A percentile compares a stretch with the other conserved stretches of the same genome.
Evolutionary conservation across 2,329 filamentous ascomycete genomes (phyloP).

Genomic region (Colletotrichum sp.): DNA sequence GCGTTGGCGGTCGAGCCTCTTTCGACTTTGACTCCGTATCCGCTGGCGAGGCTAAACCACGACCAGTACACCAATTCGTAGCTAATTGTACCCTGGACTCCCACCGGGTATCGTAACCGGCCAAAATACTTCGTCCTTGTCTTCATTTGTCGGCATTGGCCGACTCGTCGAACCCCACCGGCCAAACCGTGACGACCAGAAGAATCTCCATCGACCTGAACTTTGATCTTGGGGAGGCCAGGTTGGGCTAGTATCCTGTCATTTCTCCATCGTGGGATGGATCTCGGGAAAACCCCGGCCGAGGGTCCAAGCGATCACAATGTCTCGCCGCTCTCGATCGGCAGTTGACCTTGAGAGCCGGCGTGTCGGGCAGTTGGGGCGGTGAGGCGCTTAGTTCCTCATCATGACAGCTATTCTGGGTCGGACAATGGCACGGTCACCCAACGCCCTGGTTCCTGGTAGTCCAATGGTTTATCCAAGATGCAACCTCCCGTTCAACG

Average conservation of each 20-base stretch:
- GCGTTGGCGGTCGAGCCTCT: background rate
- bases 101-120: background rate
- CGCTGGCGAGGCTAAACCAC: background rate
- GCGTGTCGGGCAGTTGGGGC: background rate
- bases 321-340: background rate
- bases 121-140: background rate
- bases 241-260: background rate
- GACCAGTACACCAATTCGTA: background rate
- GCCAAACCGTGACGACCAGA: background rate
- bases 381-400: background rate
- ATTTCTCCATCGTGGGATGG: background rate
- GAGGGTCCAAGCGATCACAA: background rate
- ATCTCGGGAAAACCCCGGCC: background rate
- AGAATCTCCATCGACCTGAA: background rate
- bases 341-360: background rate
- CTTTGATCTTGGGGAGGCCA: background rate
- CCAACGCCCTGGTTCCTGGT: constrained; percentile 12
- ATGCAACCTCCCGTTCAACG: background rate
- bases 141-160: background rate
- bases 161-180: background rate
- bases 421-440: background rate
- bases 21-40: background rate
- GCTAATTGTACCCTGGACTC: background rate
- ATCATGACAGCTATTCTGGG: background rate
- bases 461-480: background rate